Conservation (phyloP, 192 early-diverging fungal species). For the Podila minutissima region DNA sequence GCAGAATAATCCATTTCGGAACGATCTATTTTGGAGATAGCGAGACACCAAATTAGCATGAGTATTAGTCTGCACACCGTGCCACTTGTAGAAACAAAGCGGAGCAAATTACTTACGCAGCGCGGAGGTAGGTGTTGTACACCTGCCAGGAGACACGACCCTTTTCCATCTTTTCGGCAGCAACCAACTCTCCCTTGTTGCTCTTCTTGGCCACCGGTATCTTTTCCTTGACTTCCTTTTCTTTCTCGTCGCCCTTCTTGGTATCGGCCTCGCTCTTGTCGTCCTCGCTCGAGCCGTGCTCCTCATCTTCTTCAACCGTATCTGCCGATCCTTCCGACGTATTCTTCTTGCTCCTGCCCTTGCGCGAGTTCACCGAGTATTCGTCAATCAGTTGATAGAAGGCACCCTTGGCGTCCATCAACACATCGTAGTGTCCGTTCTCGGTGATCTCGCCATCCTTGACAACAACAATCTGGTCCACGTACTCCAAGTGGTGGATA, state of each 20-base stretch:
- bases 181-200: slow-evolving; percentile 66
- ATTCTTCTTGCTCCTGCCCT: slow-evolving; percentile 1
- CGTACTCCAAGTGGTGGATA: slow-evolving; percentile 76
- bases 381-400: no score
- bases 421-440: slow-evolving; percentile 64
- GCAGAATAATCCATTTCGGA: slow-evolving; percentile 60
- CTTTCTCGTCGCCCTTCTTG: slow-evolving; percentile 7
- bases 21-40: slow-evolving; percentile 29
- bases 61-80: no score
- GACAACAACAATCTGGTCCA: slow-evolving; percentile 74
- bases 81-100: no score
- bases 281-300: slow-evolving; percentile 3
- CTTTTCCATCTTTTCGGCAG: slow-evolving; percentile 80
- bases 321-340: slow-evolving; percentile 14
- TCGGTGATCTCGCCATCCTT: slow-evolving; percentile 74
- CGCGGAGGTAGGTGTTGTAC: slow-evolving; percentile 80
- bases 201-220: slow-evolving; percentile 16
- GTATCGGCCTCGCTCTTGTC: slow-evolving; percentile 13
- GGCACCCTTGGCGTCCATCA: slow-evolving; percentile 50
- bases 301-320: slow-evolving; percentile 21
- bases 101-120: slow-evolving; percentile 54
- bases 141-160: slow-evolving; percentile 82
- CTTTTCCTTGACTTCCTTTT: slow-evolving; percentile 20
- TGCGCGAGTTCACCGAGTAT: no score
- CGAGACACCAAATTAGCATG: not conserved